Percentiles rank a stretch among this genome's conserved stretches.
Evolutionary conservation across 805 yeast species (phyloP).

Genomic region (Scheffersomyces coipomensis): DNA sequence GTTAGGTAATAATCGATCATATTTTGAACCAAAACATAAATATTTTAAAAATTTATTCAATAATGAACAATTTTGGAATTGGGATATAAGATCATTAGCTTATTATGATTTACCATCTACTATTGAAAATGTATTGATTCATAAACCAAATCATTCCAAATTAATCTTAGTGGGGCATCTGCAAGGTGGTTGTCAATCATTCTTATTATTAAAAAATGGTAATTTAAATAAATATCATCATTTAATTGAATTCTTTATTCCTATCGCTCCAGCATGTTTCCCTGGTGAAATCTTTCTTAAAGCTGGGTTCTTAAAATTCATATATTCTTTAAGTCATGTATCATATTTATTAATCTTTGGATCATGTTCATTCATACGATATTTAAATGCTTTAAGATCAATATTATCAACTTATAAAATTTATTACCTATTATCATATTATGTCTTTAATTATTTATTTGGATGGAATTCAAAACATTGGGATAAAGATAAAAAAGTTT

Average conservation of each 20-base stretch:
- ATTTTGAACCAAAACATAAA: constrained; percentile 69
- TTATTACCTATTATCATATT: constrained; percentile 66
- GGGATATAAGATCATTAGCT: constrained; percentile 89
- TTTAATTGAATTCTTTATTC: constrained; percentile 66
- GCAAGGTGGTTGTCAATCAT: constrained; percentile 90
- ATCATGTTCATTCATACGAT: constrained; percentile 70
- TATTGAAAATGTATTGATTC: constrained; percentile 55
- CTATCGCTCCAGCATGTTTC: constrained; percentile 88
- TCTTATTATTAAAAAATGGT: constrained; percentile 57
- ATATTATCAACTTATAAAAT: constrained; percentile 35
- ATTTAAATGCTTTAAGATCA: constrained; percentile 61
- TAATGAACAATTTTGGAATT: constrained; percentile 74
- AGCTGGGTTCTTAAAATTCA: constrained; percentile 58
- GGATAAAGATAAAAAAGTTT: constrained; percentile 53
- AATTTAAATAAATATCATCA: constrained; percentile 36
- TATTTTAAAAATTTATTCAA: constrained; percentile 33
- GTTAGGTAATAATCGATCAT: constrained; percentile 90
- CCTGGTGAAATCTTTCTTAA: constrained; percentile 76
- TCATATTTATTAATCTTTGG: constrained; percentile 65
- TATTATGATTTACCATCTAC: constrained; percentile 73
- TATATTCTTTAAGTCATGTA: constrained; percentile 49
- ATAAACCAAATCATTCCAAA: constrained; percentile 39
- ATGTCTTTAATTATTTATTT: constrained; percentile 83
- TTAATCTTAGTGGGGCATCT: constrained; percentile 78
- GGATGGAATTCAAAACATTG: constrained; percentile 85